Conservation (phyloP, 2,329 filamentous ascomycete species). For the Ophiostoma piceae region DNA sequence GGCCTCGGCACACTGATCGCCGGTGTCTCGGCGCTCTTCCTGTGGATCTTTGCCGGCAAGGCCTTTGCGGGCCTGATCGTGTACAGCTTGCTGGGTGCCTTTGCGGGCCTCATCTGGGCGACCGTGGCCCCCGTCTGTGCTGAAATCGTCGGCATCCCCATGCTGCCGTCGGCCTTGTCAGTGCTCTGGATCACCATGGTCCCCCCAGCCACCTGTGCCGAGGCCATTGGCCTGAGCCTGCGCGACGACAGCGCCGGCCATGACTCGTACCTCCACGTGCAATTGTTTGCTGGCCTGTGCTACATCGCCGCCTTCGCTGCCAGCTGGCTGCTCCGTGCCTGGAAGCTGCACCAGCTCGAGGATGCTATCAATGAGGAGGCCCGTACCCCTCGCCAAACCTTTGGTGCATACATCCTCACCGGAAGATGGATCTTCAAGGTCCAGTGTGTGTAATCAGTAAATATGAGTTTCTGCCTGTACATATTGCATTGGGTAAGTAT, state of each 20-base stretch:
- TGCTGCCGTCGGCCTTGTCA: constrained; percentile 62
- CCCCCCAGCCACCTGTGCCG: constrained; percentile 63
- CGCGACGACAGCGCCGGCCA: constrained; percentile 36
- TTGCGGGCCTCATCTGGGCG: constrained; percentile 67
- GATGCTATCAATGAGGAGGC: constrained; percentile 22
- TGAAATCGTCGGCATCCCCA: constrained; percentile 65
- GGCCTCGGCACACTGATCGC: constrained; percentile 58
- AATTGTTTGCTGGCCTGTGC: constrained; percentile 57
- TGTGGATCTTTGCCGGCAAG: constrained; percentile 67
- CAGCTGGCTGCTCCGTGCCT: constrained; percentile 40
- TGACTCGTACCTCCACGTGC: constrained; percentile 47
- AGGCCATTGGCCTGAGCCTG: constrained; percentile 58
- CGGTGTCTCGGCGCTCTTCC: constrained; percentile 59
- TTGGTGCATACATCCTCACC: constrained; percentile 23
- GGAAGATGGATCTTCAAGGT: constrained; percentile 26
- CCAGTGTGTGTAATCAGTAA: constrained; percentile 19
- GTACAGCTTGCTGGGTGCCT: constrained; percentile 62
- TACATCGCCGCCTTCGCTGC: constrained; percentile 52
- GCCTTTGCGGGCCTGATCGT: constrained; percentile 62
- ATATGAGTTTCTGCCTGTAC: too few relatives aligned
- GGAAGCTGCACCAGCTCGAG: constrained; percentile 41
- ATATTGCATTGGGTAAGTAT: background rate
- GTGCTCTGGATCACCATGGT: constrained; percentile 68
- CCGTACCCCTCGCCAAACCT: constrained; percentile 10
- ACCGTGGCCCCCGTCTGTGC: constrained; percentile 64